These are phyloP conservation scores for Phlegmacium glaucopus DNA, from an alignment of 768 basidiomycete species.

Conservation along the genomic window DNA sequence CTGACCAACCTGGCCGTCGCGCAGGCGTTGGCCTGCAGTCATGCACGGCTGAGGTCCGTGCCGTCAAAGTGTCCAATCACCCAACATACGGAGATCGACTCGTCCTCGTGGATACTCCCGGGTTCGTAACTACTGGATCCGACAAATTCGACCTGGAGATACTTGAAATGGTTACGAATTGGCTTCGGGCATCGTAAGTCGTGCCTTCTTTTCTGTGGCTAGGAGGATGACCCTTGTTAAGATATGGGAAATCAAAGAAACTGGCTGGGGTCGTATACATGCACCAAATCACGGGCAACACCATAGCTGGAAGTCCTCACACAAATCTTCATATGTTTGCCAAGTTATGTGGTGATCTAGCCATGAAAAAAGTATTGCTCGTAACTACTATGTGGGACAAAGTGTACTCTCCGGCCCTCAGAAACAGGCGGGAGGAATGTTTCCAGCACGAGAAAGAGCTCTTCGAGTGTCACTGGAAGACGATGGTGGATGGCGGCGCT, in stretches of 20 bases:
- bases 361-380: constrained; percentile 41
- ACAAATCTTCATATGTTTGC: constrained; percentile 45
- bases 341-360: constrained; percentile 39
- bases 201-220: background rate
- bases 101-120: background rate
- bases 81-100: background rate
- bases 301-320: constrained; percentile 36
- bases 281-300: constrained; percentile 38
- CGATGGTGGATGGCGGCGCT: background rate
- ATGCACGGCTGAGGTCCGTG: background rate
- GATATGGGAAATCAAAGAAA: constrained; percentile 9
- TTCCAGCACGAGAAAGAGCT: background rate
- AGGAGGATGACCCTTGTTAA: too few species aligned
- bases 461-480: background rate
- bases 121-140: too few species aligned
- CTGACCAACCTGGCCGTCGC: background rate
- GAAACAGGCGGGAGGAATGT: too few species aligned
- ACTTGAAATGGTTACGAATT: background rate
- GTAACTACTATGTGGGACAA: constrained; percentile 45
- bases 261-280: constrained; percentile 39
- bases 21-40: background rate
- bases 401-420: background rate
- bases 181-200: background rate
- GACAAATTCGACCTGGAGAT: background rate
- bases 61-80: background rate